Evolutionary conservation across 257 asterid species (phyloP).

Genomic region (Schizonepeta tenuifolia): DNA sequence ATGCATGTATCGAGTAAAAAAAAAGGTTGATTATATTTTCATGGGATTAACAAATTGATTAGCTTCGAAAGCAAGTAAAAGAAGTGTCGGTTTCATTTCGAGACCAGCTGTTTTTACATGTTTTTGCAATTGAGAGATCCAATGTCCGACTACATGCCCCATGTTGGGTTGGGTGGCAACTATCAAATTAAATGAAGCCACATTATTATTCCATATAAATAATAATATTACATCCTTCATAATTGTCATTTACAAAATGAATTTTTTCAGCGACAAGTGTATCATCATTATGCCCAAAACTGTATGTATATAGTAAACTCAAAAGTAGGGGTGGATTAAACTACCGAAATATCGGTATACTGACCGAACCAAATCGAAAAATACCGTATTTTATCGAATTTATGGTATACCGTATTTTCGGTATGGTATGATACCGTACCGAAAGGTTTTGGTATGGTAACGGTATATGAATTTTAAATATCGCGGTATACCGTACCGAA

Average conservation of each 20-base stretch:
- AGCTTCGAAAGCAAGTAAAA: slow-evolving; percentile 38
- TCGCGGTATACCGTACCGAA: too few relatives aligned
- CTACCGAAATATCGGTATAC: too few relatives aligned
- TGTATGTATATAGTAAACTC: too few relatives aligned
- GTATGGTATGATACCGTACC: too few relatives aligned
- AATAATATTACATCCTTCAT: not conserved
- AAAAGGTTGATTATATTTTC: slow-evolving; percentile 16
- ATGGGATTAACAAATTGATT: slow-evolving; percentile 29
- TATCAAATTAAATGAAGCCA: not conserved
- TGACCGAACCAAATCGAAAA: too few relatives aligned
- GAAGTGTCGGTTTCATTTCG: slow-evolving; percentile 30
- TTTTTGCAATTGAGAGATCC: slow-evolving; percentile 32
- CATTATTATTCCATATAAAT: not conserved
- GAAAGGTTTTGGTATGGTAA: too few relatives aligned
- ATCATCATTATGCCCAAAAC: not conserved
- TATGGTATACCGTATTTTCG: too few relatives aligned
- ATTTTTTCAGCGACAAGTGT: not conserved
- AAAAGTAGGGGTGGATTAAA: too few relatives aligned
- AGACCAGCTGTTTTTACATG: slow-evolving; percentile 24
- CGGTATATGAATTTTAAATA: too few relatives aligned
- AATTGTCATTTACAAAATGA: not conserved
- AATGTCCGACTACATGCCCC: slow-evolving; percentile 32
- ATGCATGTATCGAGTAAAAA: not conserved
- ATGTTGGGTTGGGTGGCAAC: not conserved
- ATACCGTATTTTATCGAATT: too few relatives aligned